Base-by-base conservation (phyloP, 371 early-diverging fungal genomes). In the Smittium culicis region DNA sequence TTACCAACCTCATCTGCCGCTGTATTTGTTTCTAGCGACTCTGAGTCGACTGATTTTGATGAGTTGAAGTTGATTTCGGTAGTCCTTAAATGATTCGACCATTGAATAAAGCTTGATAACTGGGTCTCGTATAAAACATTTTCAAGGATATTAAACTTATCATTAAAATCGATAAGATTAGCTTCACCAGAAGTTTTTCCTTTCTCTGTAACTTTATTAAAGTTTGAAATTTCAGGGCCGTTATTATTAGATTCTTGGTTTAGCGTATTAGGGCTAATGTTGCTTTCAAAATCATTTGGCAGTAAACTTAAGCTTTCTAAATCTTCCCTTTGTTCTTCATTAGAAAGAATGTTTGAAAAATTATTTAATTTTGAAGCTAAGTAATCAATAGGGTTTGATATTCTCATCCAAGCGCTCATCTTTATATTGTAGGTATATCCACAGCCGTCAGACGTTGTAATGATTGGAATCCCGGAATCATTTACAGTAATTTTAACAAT, bases 371-470 rank as follows among this genome's bases (percentile, higher is more conserved):
- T 62, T 30, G 62, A 62, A 20, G 35, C 62, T 28, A 62, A 14
- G 30, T 62, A 24, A 2, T 64, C 65, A n/a, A 16, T 17, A 11
- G 65, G 65, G 35, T 64, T 54, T 2, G 35, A 34, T 29, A 64
- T 45, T 27, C 54, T 64, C 35, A 64, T 32, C 72, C 24, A 61
- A 59, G 65, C 65, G 61, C 56, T 71, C 86, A 92, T 85, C 16
- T 69, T 73, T 2, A 74, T 62, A 69, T 87, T 85, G 71, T 88
- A 93, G 1, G 82, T 77, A 73, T 81, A 93, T n/a, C 85, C 83
- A 59, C 88, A 84, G 2, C 86, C 84, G 32, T 82, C 78, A 20
- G 87, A 83, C 0, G 90, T 85, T 24, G 85, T 79, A 2, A 94
- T 67, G 1, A 91, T 66, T 0, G 91, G 90, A 11, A 83, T 67